These are phyloP conservation scores for Aspergillus udagawae DNA, from an alignment of 2,329 filamentous ascomycete species.

Conservation along the genomic window DNA sequence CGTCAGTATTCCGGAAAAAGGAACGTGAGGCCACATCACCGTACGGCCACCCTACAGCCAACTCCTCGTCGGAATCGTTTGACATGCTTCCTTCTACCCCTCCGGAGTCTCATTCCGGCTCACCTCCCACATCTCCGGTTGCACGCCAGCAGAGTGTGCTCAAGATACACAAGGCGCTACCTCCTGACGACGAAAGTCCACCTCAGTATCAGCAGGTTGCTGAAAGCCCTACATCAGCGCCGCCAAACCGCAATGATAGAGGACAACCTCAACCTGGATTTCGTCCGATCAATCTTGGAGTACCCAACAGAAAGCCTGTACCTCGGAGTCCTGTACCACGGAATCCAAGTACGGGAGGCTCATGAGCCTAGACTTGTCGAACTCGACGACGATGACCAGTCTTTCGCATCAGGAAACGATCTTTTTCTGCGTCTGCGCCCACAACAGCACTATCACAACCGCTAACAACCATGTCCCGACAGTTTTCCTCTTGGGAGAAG, in stretches of 20 bases:
- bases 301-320: conserved; percentile 37
- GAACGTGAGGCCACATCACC: conserved; percentile 24
- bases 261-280: conserved; percentile 20
- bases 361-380: not conserved
- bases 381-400: not conserved
- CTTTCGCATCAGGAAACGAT: not conserved
- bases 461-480: not conserved
- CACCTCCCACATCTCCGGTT: conserved; percentile 28
- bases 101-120: conserved; percentile 31
- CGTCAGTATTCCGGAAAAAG: conserved; percentile 28
- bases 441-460: not conserved
- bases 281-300: conserved; percentile 34
- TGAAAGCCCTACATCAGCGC: conserved; percentile 12
- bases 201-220: conserved; percentile 29
- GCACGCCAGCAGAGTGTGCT: conserved; percentile 30
- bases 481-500: not conserved
- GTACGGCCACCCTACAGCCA: conserved; percentile 16
- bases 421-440: not conserved
- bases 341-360: conserved; percentile 13
- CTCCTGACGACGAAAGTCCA: conserved; percentile 26
- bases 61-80: conserved; percentile 36
- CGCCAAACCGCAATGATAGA: conserved; percentile 12
- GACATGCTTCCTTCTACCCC: conserved; percentile 38
- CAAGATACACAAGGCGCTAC: conserved; percentile 24
- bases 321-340: conserved; percentile 35